Evolutionary conservation across 129 eudicot species (phyloP), one percentile per base, ranked within the genome.

Genomic region (Tanacetum coccineum): DNA sequence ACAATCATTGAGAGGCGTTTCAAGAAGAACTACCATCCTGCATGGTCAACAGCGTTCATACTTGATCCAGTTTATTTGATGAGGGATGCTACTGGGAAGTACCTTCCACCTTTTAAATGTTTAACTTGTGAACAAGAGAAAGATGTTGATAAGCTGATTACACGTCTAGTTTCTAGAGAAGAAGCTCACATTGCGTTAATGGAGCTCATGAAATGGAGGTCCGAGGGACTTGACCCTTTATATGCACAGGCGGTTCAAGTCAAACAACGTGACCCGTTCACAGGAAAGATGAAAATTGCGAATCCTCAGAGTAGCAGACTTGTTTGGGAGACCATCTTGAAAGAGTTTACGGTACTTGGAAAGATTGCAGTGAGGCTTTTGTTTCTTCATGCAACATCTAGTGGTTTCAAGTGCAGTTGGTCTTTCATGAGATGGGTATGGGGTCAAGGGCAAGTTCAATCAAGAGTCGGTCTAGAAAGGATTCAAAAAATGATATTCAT

Each of bases 171-270:
- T 28, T 79, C 95, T 8, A 64, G 76, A 66, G 97, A 87, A 64
- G 97, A 90, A 82, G 92, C 91, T 46, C 95, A 74, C 42, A 70
- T 79, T 65, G 97, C 84, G 0, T 64, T 87, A 48, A 90, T 80
- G 89, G 97, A 90, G 68, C 88, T 90, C 17, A 85, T 87, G 95
- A 90, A 87, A 70, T 90, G 97, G 97, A 76, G 95, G 74, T 66
- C 95, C 4, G 95, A 84, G 70, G 97, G 97, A 55, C 81, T 90
- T 18, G 97, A 90, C 74, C 97, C 97, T 0, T 63, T 90, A 22
- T 90, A 90, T 30, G 95, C 97, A 10, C 95, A 90, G 48, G 97
- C 97, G 42, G 97, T 90, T 70, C 97, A 90, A 72, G 81, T 90
- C 13, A 90, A 87, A 64, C 85, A 87, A 60, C 84, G 74, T 21